Base-by-base conservation (phyloP, 306 rosid genomes). In the Pyrus pyrifolia region DNA sequence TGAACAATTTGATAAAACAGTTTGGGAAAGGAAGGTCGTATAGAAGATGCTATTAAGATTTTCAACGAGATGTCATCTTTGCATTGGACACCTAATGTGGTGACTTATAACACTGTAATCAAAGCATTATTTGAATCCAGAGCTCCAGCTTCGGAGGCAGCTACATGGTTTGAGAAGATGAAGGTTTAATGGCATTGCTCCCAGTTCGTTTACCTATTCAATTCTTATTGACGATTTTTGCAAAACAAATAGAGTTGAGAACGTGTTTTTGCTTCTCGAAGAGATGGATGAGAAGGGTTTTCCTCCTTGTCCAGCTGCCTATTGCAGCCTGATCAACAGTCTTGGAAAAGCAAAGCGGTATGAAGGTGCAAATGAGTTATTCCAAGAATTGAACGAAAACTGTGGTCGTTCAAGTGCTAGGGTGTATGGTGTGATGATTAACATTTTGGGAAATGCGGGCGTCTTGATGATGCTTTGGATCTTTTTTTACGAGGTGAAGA, bases 341-440 rank as follows among this genome's bases (percentile, higher is more conserved):
- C 98, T 95, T 31, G 98, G 98, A 82, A 86, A 81, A 85, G 97
- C 96, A 64, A 95, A 90, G 76, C 87, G 96, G 38, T 92, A 91
- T 6, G 98, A 92, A 69, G 97, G 94, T 75, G 97, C 97, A 78
- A 92, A 89, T 72, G 98, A 95, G 80, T 85, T 92, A 65, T 95
- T 95, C 82, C 91, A 84, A 75, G 97, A 95, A 78, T 77, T 95
- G 87, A 92, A 88, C 82, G 98, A 95, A 85, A 95, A 90, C 35
- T 90, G 97, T 25, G 97, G 96, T 62, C 35, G 63, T 72, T 87
- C 97, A 3, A 95, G 97, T 80, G 96, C 97, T 79, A 92, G 96
- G 67, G 98, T 94, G 44, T 95, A 92, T 78, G 98, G 96, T 1
- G 98, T 95, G 82, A 95, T 95, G 98, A 95, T 95, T 62, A 95